Evolutionary conservation across 306 rosid species (phyloP), one percentile per base, ranked within the genome.

Genomic region (Malus orientalis): DNA sequence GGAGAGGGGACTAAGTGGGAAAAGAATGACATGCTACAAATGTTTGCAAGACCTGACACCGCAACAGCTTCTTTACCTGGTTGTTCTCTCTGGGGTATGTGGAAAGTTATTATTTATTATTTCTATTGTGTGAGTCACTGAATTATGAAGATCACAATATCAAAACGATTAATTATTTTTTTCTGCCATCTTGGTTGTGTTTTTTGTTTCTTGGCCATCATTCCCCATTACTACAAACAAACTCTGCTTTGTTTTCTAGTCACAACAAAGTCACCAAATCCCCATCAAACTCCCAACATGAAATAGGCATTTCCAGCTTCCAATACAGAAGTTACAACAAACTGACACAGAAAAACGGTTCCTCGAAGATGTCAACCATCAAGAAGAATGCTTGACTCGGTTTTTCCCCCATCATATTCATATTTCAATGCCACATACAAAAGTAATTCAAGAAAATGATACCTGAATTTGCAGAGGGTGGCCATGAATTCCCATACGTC

Each of bases 1-100:
- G 40, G 73, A 44, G 27, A 36, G 18, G 78, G 15, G 60, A 23
- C 54, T 10, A 51, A 36, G 54, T 20, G 8, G 25, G 29, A 42
- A 45, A 69, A 45, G 57, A 70, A 54, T 40, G 30, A 73, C 71
- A 58, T 70, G 49, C 45, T 47, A 79, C n/a, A 76, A 32, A 64
- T 68, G 70, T 40, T 69, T 65, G 67, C 74, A 73, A 73, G 54
- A 76, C 76, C 54, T 8, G 38, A 29, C 74, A 76, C 67, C 29
- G 12, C 70, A 5, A 42, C 33, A 77, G 7, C 1, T 68, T 19
- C 11, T 53, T 23, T 40, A 40, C 18, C 42, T 29, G 32, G 32
- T 29, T 29, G 32, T 29, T 29, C 32, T 29, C 32, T 29, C 40
- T 25, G 40, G 18, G 18, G 3, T 12, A 12, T 62, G 25, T 62